These are phyloP conservation scores for Talaromyces liani DNA, from an alignment of 495 filamentous ascomycete genomes.

Conservation along the genomic window DNA sequence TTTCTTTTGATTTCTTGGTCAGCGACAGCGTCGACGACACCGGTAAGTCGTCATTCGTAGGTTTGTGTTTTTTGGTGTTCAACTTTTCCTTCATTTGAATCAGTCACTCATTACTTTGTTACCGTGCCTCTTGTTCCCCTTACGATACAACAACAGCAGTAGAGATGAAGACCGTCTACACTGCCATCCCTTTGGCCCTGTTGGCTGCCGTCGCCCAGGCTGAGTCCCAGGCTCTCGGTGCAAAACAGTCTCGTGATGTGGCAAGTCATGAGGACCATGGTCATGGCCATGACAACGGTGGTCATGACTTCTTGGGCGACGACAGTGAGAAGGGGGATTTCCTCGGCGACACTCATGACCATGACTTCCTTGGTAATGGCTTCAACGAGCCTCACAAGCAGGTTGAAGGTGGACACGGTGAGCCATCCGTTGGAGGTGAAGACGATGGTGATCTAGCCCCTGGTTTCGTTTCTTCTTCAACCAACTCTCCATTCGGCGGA, in stretches of 20 bases:
- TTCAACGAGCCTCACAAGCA: constrained; percentile 2
- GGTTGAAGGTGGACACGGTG: not conserved
- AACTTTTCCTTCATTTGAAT: constrained; percentile 5
- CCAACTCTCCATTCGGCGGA: not conserved
- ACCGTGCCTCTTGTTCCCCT: not conserved
- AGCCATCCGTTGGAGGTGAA: not conserved
- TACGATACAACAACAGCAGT: constrained; percentile 11
- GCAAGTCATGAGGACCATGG: not conserved
- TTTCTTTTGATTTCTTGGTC: not conserved
- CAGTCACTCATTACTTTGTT: constrained; percentile 21
- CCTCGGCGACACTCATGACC: not conserved
- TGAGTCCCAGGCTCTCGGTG: constrained; percentile 16
- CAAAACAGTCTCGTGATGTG: constrained; percentile 1
- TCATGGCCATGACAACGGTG: not conserved
- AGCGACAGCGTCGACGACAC: constrained; percentile 10
- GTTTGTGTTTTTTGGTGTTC: constrained; percentile 2
- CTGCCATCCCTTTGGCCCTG: constrained; percentile 32
- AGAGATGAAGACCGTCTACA: constrained; percentile 35
- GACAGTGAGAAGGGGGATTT: constrained; percentile 4
- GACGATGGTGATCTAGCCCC: not conserved
- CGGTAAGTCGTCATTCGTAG: constrained; percentile 7
- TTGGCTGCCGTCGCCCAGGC: constrained; percentile 30
- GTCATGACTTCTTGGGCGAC: constrained; percentile 5
- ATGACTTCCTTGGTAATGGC: constrained; percentile 4
- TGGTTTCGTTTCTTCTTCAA: not conserved